Evolutionary conservation across 768 basidiomycete genomes (phyloP).

Genomic region (Termitomyces sp.): DNA sequence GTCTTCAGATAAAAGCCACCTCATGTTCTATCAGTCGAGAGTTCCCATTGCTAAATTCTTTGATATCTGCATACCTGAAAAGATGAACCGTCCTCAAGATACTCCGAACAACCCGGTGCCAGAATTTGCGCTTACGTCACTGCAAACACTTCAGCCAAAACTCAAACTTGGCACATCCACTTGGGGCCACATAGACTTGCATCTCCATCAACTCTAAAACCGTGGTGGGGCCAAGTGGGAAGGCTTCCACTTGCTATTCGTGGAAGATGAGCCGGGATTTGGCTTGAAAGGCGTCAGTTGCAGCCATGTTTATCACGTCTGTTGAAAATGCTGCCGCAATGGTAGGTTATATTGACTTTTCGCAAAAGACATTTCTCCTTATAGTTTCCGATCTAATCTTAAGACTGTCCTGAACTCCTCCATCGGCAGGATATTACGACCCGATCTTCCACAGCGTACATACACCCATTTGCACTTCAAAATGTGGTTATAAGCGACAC

Average conservation of each 20-base stretch:
- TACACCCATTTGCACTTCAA: conserved; percentile 8
- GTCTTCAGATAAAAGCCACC: not conserved
- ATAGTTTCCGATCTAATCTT: conserved; percentile 14
- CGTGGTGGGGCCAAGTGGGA: conserved; percentile 8
- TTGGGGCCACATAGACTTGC: conserved; percentile 8
- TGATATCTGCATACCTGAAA: conserved; percentile 11
- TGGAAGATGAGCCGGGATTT: conserved; percentile 11
- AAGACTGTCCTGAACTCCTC: not conserved
- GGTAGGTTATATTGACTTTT: not conserved
- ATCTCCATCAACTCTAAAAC: conserved; percentile 17
- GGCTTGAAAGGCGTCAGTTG: conserved; percentile 1
- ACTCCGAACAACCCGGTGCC: conserved; percentile 14
- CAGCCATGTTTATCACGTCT: not conserved
- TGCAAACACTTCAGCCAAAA: conserved; percentile 5
- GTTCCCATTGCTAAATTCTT: conserved; percentile 1
- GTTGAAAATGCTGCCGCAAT: not conserved
- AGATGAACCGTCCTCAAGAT: conserved; percentile 16
- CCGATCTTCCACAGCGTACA: conserved; percentile 12
- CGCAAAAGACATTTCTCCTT: conserved; percentile 14
- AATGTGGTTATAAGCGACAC: conserved; percentile 13
- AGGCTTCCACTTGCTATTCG: conserved; percentile 2
- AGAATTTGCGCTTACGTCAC: conserved; percentile 9
- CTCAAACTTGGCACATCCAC: conserved; percentile 2
- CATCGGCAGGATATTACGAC: conserved; percentile 3
- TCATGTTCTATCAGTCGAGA: not conserved